Conservation (phyloP, 2,329 filamentous ascomycete genomes). For the Calycina marina region DNA sequence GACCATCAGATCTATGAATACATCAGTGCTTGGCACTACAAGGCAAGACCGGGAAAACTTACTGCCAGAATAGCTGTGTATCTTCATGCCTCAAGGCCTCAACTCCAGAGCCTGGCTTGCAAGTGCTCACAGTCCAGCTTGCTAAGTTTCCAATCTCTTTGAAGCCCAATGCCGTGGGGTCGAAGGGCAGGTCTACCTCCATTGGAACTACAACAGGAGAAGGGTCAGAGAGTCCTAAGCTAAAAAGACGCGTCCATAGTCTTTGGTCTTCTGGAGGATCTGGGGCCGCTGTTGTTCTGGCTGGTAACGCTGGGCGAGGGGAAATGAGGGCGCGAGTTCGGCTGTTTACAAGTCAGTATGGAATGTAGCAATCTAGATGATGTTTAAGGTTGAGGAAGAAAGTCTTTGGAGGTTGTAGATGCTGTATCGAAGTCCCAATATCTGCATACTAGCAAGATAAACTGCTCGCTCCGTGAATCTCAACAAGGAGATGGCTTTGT, state of each 20-base stretch:
- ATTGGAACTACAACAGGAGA: constrained; percentile 15
- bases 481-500: no score
- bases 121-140: constrained; percentile 68
- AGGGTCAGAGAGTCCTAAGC: constrained; percentile 3
- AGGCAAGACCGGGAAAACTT: constrained; percentile 21
- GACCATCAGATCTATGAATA: constrained; percentile 54
- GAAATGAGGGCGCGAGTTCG: not conserved
- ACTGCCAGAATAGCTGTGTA: constrained; percentile 67
- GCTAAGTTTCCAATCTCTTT: constrained; percentile 79
- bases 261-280: not conserved
- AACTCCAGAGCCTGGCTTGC: constrained; percentile 68
- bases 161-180: constrained; percentile 37
- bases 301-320: not conserved
- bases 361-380: no score
- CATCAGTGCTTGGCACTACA: not conserved
- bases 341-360: no score
- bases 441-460: not conserved
- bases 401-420: no score
- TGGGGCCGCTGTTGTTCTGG: not conserved
- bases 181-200: constrained; percentile 27
- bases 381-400: not conserved
- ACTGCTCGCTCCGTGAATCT: not conserved
- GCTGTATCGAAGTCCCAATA: no score
- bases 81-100: constrained; percentile 63
- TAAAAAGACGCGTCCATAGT: not conserved